These are phyloP conservation scores for Cutaneotrichosporon arboriforme DNA, from an alignment of 1,284 basidiomycete genomes.

Conservation along the genomic window DNA sequence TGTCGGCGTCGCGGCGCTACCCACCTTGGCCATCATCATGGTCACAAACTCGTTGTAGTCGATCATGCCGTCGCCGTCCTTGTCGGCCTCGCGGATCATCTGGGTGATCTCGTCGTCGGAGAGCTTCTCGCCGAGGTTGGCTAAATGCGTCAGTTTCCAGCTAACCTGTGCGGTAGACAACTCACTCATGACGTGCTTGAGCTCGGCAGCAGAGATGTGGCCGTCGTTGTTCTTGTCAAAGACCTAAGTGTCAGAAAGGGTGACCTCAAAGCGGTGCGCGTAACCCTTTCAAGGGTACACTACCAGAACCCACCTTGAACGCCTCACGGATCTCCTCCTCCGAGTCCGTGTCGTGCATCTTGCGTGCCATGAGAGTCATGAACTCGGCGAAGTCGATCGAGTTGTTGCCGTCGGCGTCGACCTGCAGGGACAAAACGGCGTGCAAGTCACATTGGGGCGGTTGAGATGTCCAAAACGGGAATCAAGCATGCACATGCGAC, in stretches of 20 bases:
- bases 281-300: no score
- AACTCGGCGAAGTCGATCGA: slow-evolving; percentile 96
- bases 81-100: slow-evolving; percentile 98
- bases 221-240: slow-evolving; percentile 64
- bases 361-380: slow-evolving; percentile 92
- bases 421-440: slow-evolving; percentile 26
- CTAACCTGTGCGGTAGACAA: slow-evolving; percentile 10
- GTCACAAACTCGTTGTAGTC: slow-evolving; percentile 54
- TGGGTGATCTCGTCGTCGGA: slow-evolving; percentile 90
- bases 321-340: slow-evolving; percentile 64
- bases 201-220: slow-evolving; percentile 59
- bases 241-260: slow-evolving; percentile 38
- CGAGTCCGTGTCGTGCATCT: slow-evolving; percentile 87
- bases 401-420: slow-evolving; percentile 63
- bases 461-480: not conserved
- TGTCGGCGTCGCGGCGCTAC: not conserved
- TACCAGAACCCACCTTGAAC: slow-evolving; percentile 51
- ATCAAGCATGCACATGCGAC: not conserved
- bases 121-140: slow-evolving; percentile 76
- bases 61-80: slow-evolving; percentile 59
- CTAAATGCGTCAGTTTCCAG: slow-evolving; percentile 20
- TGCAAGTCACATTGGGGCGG: not conserved
- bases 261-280: no score
- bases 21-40: slow-evolving; percentile 50
- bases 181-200: slow-evolving; percentile 90